These are phyloP conservation scores for Fagopyrum tataricum DNA, from an alignment of 148 eudicot genomes.

Conservation along the genomic window DNA sequence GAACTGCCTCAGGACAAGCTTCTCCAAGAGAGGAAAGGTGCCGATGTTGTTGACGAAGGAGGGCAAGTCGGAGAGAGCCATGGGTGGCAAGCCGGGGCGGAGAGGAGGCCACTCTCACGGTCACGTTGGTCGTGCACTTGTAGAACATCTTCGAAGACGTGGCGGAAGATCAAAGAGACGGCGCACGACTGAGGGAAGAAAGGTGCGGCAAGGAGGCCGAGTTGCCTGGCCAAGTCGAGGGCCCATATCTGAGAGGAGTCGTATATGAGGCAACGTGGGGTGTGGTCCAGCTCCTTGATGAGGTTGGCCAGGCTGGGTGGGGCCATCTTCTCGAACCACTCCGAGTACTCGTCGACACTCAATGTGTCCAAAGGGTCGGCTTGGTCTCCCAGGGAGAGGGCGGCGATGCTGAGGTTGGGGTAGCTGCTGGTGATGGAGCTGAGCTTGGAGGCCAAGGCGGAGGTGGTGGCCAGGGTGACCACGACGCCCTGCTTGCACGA, in stretches of 20 bases:
- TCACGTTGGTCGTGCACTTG: neutral
- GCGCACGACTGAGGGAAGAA: conserved; percentile 6
- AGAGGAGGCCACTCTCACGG: neutral
- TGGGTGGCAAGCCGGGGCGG: conserved; percentile 2
- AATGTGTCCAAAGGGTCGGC: neutral
- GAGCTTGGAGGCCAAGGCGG: neutral
- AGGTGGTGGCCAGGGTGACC: neutral
- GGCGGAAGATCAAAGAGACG: neutral
- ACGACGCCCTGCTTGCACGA: neutral
- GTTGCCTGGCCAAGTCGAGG: neutral
- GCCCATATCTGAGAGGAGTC: conserved; percentile 7
- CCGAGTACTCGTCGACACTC: neutral
- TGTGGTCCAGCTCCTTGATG: neutral
- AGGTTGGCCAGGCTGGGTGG: neutral
- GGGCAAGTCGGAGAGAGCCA: neutral
- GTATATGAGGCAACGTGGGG: neutral
- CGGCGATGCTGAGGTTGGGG: neutral
- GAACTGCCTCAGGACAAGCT: conserved; percentile 4
- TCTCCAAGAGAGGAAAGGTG: neutral
- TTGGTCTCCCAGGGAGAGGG: neutral
- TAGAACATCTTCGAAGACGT: neutral
- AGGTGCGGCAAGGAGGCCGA: neutral
- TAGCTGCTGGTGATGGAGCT: neutral
- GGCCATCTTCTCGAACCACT: neutral
- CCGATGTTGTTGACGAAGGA: neutral